A percentile compares a stretch with the other conserved stretches of the same genome.
These are phyloP conservation scores for Fusarium aywerte DNA, from an alignment of 2,329 filamentous ascomycete species.

Conservation along the genomic window DNA sequence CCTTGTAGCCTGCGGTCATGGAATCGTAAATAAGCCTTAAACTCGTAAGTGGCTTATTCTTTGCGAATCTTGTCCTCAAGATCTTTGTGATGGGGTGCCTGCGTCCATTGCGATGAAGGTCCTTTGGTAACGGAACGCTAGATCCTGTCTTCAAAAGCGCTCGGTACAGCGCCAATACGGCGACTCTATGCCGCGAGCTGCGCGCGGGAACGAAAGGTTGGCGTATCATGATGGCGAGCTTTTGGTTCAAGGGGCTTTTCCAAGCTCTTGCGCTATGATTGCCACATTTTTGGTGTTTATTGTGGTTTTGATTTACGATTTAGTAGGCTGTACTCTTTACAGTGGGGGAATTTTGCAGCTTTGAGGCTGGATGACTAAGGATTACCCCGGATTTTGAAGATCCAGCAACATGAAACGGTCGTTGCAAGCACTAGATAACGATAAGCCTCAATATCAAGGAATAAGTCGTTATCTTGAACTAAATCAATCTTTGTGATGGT, in stretches of 20 bases:
- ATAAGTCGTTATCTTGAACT: neutral
- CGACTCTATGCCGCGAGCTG: constrained; percentile 63
- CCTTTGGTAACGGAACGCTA: constrained; percentile 63
- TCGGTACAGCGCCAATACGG: constrained; percentile 76
- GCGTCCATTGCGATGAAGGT: constrained; percentile 48
- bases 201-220: constrained; percentile 59
- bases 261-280: constrained; percentile 1
- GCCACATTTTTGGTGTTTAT: constrained; percentile 17
- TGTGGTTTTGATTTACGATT: neutral
- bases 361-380: constrained; percentile 29
- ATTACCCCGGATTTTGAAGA: constrained; percentile 29
- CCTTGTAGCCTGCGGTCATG: constrained; percentile 76
- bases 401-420: neutral
- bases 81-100: constrained; percentile 64
- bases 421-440: neutral
- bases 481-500: too few relatives aligned
- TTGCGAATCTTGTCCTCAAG: constrained; percentile 70
- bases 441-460: neutral
- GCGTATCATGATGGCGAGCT: constrained; percentile 44
- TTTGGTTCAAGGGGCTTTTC: neutral
- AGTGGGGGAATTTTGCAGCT: constrained; percentile 23
- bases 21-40: constrained; percentile 68
- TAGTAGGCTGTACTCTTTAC: neutral
- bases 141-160: constrained; percentile 71
- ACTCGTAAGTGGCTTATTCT: constrained; percentile 68